Percentiles rank a stretch among this genome's conserved stretches.
These are phyloP conservation scores for Medicago lupulina DNA, from an alignment of 306 rosid species.

Conservation along the genomic window DNA sequence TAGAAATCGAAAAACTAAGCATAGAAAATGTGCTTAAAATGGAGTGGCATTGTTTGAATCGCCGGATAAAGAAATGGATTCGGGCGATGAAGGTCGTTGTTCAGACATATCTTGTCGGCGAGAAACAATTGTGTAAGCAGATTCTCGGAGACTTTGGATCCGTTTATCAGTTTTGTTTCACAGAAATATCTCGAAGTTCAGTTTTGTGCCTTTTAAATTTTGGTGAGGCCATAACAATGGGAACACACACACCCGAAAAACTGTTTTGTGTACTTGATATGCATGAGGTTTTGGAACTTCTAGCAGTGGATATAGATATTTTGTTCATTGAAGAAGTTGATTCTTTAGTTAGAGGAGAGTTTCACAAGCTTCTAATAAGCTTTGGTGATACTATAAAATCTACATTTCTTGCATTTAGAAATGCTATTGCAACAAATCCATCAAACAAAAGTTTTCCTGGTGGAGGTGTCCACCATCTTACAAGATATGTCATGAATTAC, in stretches of 20 bases:
- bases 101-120: conserved; percentile 58
- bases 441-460: conserved; percentile 52
- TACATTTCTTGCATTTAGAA: conserved; percentile 52
- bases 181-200: conserved; percentile 54
- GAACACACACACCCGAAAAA: conserved; percentile 55
- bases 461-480: conserved; percentile 68
- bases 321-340: conserved; percentile 58
- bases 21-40: conserved; percentile 58
- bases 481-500: conserved; percentile 74
- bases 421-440: conserved; percentile 50
- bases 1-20: conserved; percentile 55
- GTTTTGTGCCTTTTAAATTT: conserved; percentile 57
- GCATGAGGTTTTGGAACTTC: conserved; percentile 61
- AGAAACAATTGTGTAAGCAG: conserved; percentile 59
- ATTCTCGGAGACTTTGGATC: conserved; percentile 57
- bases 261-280: conserved; percentile 65
- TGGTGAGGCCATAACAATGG: conserved; percentile 62
- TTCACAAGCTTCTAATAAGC: conserved; percentile 49
- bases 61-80: conserved; percentile 63
- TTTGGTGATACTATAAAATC: conserved; percentile 51
- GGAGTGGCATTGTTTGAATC: conserved; percentile 59
- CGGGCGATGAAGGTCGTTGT: conserved; percentile 56
- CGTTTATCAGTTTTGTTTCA: conserved; percentile 49
- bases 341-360: conserved; percentile 50
- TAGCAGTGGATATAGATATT: conserved; percentile 48